Evolutionary conservation across 768 basidiomycete genomes (phyloP).

Genomic region (Pleurotus eryngii): DNA sequence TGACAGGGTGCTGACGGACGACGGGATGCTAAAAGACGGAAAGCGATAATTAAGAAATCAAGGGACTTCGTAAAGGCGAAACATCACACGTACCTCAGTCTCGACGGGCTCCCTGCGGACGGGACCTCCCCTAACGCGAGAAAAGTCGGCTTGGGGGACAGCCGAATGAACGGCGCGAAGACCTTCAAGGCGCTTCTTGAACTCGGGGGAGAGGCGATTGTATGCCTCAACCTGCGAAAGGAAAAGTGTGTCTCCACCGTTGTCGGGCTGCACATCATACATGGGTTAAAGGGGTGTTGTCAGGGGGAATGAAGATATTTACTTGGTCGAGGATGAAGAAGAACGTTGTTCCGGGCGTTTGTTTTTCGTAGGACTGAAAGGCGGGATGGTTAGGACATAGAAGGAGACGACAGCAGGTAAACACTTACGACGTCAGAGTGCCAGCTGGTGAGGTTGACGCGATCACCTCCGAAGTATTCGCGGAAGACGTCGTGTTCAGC

Average conservation of each 20-base stretch:
- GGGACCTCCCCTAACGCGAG: slow-evolving; percentile 38
- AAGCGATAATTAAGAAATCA: background rate
- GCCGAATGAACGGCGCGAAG: slow-evolving; percentile 55
- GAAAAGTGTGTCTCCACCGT: slow-evolving; percentile 56
- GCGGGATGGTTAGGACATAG: background rate
- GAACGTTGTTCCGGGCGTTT: slow-evolving; percentile 53
- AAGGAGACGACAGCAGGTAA: background rate
- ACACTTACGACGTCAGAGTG: slow-evolving; percentile 51
- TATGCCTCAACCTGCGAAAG: slow-evolving; percentile 57
- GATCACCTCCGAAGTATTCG: slow-evolving; percentile 40
- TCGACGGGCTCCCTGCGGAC: slow-evolving; percentile 50
- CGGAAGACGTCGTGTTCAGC: slow-evolving; percentile 37
- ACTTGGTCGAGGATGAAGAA: slow-evolving; percentile 54
- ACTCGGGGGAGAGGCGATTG: slow-evolving; percentile 53
- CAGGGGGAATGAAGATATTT: slow-evolving; percentile 15
- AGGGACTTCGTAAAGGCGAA: slow-evolving; percentile 1
- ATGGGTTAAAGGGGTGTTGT: too few species aligned
- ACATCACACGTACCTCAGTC: slow-evolving; percentile 28
- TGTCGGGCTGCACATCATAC: slow-evolving; percentile 22
- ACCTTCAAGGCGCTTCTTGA: slow-evolving; percentile 55
- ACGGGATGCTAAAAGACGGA: slow-evolving; percentile 39
- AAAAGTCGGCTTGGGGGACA: slow-evolving; percentile 47
- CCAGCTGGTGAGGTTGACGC: slow-evolving; percentile 42
- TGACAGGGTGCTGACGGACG: slow-evolving; percentile 58
- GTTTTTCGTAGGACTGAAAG: slow-evolving; percentile 48